These are phyloP conservation scores for Hortiboletus flavorubellus DNA, from an alignment of 768 basidiomycete species.

Conservation along the genomic window DNA sequence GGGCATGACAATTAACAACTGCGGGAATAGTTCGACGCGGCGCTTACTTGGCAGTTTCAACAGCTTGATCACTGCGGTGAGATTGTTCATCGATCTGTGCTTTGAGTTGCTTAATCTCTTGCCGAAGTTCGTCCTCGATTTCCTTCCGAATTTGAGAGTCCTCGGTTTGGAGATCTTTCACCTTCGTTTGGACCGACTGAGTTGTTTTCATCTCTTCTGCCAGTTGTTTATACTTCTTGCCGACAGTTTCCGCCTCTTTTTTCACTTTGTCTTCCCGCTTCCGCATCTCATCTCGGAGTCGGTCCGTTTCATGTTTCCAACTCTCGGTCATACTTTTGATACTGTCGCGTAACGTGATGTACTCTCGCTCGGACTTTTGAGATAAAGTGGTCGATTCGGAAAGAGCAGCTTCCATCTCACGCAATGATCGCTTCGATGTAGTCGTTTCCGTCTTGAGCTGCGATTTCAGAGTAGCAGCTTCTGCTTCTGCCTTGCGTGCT, in stretches of 20 bases:
- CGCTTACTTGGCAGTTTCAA: slow-evolving; percentile 59
- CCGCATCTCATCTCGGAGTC: slow-evolving; percentile 69
- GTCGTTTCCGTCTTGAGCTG: slow-evolving; percentile 73
- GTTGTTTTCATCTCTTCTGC: slow-evolving; percentile 58
- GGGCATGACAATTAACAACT: neutral
- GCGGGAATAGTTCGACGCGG: neutral
- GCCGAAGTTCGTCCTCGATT: slow-evolving; percentile 58
- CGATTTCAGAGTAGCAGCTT: slow-evolving; percentile 61
- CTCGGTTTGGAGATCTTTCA: slow-evolving; percentile 50
- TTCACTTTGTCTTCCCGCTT: slow-evolving; percentile 68
- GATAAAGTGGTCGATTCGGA: slow-evolving; percentile 73
- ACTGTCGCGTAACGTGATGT: slow-evolving; percentile 72
- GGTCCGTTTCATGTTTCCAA: slow-evolving; percentile 72
- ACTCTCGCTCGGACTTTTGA: slow-evolving; percentile 81
- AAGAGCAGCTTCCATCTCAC: slow-evolving; percentile 77
- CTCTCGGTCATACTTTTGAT: slow-evolving; percentile 68
- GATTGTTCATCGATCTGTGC: slow-evolving; percentile 51
- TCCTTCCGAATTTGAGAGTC: slow-evolving; percentile 49
- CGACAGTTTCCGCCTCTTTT: slow-evolving; percentile 63
- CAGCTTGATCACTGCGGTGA: slow-evolving; percentile 54
- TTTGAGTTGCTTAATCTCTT: slow-evolving; percentile 54
- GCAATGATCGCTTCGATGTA: slow-evolving; percentile 68
- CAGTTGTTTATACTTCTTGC: slow-evolving; percentile 65
- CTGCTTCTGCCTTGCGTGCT: slow-evolving; percentile 81
- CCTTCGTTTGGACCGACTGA: slow-evolving; percentile 42